Evolutionary conservation across 192 early-diverging fungal genomes (phyloP), one percentile per base, ranked within the genome.

Genomic region (Entomortierella chlamydospora): DNA sequence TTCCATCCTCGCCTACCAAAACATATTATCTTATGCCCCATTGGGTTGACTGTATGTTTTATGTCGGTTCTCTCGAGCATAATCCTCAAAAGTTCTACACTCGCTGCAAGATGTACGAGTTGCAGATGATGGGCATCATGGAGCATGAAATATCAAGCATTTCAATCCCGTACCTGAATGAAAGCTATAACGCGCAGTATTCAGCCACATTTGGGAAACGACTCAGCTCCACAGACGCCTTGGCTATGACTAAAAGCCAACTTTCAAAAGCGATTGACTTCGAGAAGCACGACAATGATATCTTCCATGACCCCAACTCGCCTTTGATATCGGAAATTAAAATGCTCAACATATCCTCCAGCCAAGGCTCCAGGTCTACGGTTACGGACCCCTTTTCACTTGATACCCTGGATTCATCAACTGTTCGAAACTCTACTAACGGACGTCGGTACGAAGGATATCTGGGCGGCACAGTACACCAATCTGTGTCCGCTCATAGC

Each of bases 41-140:
- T 71, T 99, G 97, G 97, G 86, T 98, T 22, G 95, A 97, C 70
- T 91, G 91, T 64, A 95, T 93, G 63, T 99, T 96, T 70, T 97
- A 94, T 84, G 81, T 89, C 54, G 53, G 79, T 50, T 84, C 85
- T 4, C 73, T 80, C 45, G 67, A 82, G 57, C 86, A 78, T 20
- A 86, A 87, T 33, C 64, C 80, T 17, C 83, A 90, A 57, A 82
- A 85, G 25, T 96, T 94, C 70, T 70, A 81, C 57, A 83, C 90
- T 18, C 82, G 91, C 43, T 95, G 93, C 74, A 93, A 91, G 80
- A 93, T 96, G 91, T 91, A 93, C 64, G 92, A 95, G 63, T 83
- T 95, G 20, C 93, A 94, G 72, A 92, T 90, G 90, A 92, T 94
- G 87, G 93, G 92, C 9, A 88, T 93, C 34, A 90, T 88, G 84